Evolutionary conservation across 176 grass and related monocot species (phyloP).

Genomic region (Tuctoria greenei): DNA sequence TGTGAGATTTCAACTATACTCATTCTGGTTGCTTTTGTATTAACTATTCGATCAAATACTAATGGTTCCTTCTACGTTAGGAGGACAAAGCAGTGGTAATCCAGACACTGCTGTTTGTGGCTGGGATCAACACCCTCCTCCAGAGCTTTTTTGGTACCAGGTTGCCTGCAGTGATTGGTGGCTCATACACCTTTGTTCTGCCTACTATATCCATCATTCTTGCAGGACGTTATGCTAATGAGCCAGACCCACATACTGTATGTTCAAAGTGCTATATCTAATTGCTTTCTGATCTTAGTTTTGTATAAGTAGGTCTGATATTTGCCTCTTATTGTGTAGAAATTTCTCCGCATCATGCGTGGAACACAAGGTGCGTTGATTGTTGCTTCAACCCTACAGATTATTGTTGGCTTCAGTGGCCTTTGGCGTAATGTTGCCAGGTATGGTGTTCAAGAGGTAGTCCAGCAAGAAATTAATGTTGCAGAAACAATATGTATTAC

Average conservation of each 20-base stretch:
- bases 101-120: slow-evolving; percentile 87
- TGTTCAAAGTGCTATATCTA: not conserved
- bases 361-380: slow-evolving; percentile 96
- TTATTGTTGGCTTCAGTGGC: slow-evolving; percentile 96
- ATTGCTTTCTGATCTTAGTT: slow-evolving; percentile 24
- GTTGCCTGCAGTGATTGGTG: slow-evolving; percentile 88
- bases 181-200: slow-evolving; percentile 89
- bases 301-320: slow-evolving; percentile 39
- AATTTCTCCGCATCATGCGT: slow-evolving; percentile 92
- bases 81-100: slow-evolving; percentile 94
- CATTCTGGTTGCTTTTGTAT: not conserved
- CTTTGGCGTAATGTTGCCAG: slow-evolving; percentile 97
- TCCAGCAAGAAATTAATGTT: slow-evolving; percentile 13
- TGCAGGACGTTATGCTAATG: slow-evolving; percentile 80
- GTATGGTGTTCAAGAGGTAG: slow-evolving; percentile 25
- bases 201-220: slow-evolving; percentile 96
- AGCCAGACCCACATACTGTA: slow-evolving; percentile 72
- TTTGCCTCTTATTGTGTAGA: slow-evolving; percentile 48
- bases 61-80: slow-evolving; percentile 40
- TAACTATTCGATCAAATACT: slow-evolving; percentile 4
- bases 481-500: not conserved
- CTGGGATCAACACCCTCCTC: slow-evolving; percentile 92
- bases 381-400: slow-evolving; percentile 92
- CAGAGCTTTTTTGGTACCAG: slow-evolving; percentile 95
- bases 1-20: slow-evolving; percentile 47